Conservation (phyloP, 2,329 filamentous ascomycete species). For the Aspergillus pseudoglaucus region DNA sequence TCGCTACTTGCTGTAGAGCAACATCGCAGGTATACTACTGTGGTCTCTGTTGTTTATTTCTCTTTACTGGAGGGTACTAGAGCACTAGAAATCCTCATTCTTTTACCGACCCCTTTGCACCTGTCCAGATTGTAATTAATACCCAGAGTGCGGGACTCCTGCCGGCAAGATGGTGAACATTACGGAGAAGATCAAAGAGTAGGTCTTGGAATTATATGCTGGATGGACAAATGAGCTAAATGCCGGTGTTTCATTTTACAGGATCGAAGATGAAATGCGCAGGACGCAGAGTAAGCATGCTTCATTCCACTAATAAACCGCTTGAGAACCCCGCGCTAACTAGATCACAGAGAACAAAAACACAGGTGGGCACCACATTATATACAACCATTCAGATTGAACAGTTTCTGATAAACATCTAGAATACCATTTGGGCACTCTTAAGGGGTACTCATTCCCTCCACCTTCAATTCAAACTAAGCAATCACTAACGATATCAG, state of each 20-base stretch:
- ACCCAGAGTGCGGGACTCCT: conserved; percentile 18
- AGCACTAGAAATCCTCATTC: background rate
- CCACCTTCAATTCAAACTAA: background rate
- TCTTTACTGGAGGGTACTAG: background rate
- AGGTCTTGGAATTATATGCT: conserved; percentile 15
- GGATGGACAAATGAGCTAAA: background rate
- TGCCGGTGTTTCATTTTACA: conserved; percentile 32
- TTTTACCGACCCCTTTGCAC: background rate
- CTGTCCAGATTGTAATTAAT: background rate
- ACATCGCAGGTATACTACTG: conserved; percentile 1
- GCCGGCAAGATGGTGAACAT: conserved; percentile 84
- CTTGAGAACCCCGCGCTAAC: conserved; percentile 26
- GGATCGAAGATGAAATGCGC: conserved; percentile 99
- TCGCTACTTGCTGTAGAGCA: background rate
- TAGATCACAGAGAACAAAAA: conserved; percentile 81
- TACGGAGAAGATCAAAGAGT: conserved; percentile 99
- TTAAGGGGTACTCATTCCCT: conserved; percentile 71
- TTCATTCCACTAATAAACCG: conserved; percentile 7
- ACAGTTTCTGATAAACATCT: conserved; percentile 13
- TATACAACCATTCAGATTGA: conserved; percentile 1
- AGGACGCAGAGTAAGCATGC: conserved; percentile 82
- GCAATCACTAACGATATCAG: conserved; percentile 43
- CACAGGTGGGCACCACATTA: conserved; percentile 61
- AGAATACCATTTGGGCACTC: conserved; percentile 97
- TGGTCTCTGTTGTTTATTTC: background rate